A percentile compares a stretch with the other conserved stretches of the same genome.
Evolutionary conservation across 352 stramenopile genomes (phyloP).

Genomic region (Blastocystis sp.): DNA sequence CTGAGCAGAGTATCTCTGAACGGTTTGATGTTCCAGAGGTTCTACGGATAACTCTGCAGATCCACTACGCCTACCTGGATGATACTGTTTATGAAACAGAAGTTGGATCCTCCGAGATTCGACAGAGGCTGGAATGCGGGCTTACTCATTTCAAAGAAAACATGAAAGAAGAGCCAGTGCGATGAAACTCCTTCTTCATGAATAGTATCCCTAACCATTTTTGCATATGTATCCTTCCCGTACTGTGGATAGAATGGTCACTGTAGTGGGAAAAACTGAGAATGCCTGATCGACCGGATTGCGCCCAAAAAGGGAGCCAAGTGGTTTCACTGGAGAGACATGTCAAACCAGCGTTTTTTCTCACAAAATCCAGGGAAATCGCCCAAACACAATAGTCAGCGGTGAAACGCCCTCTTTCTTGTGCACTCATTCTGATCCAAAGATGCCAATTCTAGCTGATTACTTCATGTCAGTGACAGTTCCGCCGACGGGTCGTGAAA

Average conservation of each 20-base stretch:
- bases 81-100: conserved; percentile 67
- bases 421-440: not conserved
- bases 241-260: no score
- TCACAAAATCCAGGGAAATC: no score
- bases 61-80: not conserved
- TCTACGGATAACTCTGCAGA: not conserved
- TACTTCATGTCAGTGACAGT: conserved; percentile 64
- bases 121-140: conserved; percentile 56
- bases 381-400: no score
- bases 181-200: not conserved
- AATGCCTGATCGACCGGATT: no score
- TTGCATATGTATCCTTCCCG: no score
- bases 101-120: conserved; percentile 57
- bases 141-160: conserved; percentile 52
- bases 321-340: no score
- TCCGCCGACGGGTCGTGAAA: conserved; percentile 27
- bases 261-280: no score
- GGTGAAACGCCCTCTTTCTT: no score
- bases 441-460: conserved; percentile 60
- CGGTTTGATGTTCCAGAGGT: conserved; percentile 64
- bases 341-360: no score
- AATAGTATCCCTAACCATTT: not conserved
- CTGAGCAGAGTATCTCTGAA: conserved; percentile 52
- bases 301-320: no score
- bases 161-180: not conserved